Base-by-base conservation (phyloP, 306 rosid genomes). In the Lathyrus aphaca region DNA sequence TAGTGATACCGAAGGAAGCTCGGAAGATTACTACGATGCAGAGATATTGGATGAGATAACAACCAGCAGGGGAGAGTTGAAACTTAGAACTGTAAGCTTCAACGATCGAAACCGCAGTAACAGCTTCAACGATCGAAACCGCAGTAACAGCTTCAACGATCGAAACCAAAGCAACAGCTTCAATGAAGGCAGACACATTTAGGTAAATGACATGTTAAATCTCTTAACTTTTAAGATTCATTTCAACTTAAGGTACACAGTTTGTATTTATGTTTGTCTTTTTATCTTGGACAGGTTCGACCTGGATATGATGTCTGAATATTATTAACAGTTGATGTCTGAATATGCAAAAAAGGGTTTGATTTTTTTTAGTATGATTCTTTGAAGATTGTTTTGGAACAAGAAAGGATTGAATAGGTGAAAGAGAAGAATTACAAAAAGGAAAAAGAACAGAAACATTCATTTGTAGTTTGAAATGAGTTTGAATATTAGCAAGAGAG, bases 11-110 rank as follows among this genome's bases (percentile, higher is more conserved):
- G 85, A 74, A 0, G 85, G 63, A 50, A 72, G 57, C 53, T 5
- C 81, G 0, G 87, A 86, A 4, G 91, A 82, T 32, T 80, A 74
- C 83, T 83, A 72, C n/a, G 96, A 88, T 29, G 85, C 83, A 1
- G 98, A 93, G 82, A 74, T 86, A 50, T 83, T 93, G 72, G 98
- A 93, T 73, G 94, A 85, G 77, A 85, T 86, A 86, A 93, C 97
- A 65, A 90, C 96, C 19, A 80, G 49, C 64, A 85, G 98, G 64
- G 96, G 97, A 72, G 98, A 93, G 75, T 66, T 90, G 83, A 93
- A 88, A 80, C 86, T 79, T 60, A 86, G 90, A 84, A 58, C 83
- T 42, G 49, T 80, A 30, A 93, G 91, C 79, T 74, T 69, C 82
- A 79, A 67, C 5, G 64, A 46, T 56, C 69, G 83, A 57, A 72